Evolutionary conservation across 106 monocot genomes (phyloP).

Genomic region (Gastrodia elata): DNA sequence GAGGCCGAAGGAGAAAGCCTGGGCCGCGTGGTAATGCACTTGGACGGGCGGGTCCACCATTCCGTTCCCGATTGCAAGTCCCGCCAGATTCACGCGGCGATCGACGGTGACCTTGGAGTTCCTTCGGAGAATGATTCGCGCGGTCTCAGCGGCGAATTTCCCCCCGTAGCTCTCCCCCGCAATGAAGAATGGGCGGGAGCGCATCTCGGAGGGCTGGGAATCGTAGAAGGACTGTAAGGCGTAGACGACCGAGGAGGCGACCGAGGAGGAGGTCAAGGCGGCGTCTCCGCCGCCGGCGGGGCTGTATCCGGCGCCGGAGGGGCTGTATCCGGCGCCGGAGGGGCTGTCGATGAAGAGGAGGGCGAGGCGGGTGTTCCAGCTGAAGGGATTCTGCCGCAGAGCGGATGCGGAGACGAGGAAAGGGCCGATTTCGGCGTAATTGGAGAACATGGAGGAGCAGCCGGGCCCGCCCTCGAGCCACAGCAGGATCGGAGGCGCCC

Average conservation of each 20-base stretch:
- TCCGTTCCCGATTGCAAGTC: slow-evolving; percentile 79
- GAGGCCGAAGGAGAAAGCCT: slow-evolving; percentile 56
- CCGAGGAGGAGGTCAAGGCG: slow-evolving; percentile 13
- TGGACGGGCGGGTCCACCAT: slow-evolving; percentile 66
- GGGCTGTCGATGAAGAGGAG: slow-evolving; percentile 94
- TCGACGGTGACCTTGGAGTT: slow-evolving; percentile 13
- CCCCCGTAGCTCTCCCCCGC: slow-evolving; percentile 95
- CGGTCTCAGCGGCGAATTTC: slow-evolving; percentile 60
- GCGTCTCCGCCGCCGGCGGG: slow-evolving; percentile 68
- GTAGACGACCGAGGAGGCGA: slow-evolving; percentile 43
- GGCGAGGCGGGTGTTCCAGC: slow-evolving; percentile 80
- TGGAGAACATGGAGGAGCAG: neutral
- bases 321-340: slow-evolving; percentile 21
- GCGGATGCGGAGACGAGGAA: slow-evolving; percentile 35
- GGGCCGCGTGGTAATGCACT: slow-evolving; percentile 54
- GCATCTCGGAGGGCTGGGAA: slow-evolving; percentile 24
- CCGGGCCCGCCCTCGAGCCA: too few relatives aligned
- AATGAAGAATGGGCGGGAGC: slow-evolving; percentile 54
- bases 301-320: slow-evolving; percentile 62
- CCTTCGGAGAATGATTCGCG: slow-evolving; percentile 34
- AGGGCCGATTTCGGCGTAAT: slow-evolving; percentile 24
- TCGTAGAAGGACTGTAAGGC: slow-evolving; percentile 50
- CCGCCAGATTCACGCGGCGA: slow-evolving; percentile 40
- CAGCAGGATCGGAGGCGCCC: too few relatives aligned
- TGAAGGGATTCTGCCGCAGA: slow-evolving; percentile 49